Evolutionary conservation across 495 filamentous ascomycete species (phyloP), one percentile per base, ranked within the genome.

Genomic region (Hypoxylon subgilvum): DNA sequence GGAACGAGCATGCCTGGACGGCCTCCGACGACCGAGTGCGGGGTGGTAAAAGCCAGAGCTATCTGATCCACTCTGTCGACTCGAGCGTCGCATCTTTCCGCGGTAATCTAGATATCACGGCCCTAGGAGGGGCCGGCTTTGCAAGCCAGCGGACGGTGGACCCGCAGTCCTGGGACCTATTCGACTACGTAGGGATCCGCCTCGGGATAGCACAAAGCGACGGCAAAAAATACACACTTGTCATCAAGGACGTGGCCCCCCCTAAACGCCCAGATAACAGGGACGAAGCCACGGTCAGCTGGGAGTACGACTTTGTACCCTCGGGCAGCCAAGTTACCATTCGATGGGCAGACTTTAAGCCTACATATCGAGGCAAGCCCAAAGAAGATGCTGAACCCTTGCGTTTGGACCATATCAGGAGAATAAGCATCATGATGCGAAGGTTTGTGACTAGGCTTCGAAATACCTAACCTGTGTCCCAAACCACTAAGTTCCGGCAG

Each of bases 81-180:
- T 52, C 53, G n/a, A 45, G 19, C 19, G 38, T 47, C 14, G 64
- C 55, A 16, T 80, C 78, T 0, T 93, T 96, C 70, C 69, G 80
- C 36, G 91, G 91, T 7, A 72, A 73, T 13, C 82, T 95, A 4
- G 88, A 92, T 69, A 88, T 86, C 39, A 77, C 74, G n/a, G 84
- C 86, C 0, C 83, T 95, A 0, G 88, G 88, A 9, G 89, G 89
- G 7, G 90, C 91, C 0, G 91, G 90, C 3, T 96, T 95, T 66
- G 90, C 91, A 1, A 86, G 82, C 0, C 89, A 92, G 60, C 82
- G 87, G 19, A 89, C 89, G 8, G 74, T 75, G n/a, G 75, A 77
- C 10, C 66, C 72, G 0, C 51, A 63, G 4, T 65, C 36, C 2
- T 88, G 85, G 83, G 76, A 90, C 61, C 66, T 89, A 6, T 74